These are phyloP conservation scores for Trametes polyzona DNA, from an alignment of 1,284 basidiomycete species.

Conservation along the genomic window DNA sequence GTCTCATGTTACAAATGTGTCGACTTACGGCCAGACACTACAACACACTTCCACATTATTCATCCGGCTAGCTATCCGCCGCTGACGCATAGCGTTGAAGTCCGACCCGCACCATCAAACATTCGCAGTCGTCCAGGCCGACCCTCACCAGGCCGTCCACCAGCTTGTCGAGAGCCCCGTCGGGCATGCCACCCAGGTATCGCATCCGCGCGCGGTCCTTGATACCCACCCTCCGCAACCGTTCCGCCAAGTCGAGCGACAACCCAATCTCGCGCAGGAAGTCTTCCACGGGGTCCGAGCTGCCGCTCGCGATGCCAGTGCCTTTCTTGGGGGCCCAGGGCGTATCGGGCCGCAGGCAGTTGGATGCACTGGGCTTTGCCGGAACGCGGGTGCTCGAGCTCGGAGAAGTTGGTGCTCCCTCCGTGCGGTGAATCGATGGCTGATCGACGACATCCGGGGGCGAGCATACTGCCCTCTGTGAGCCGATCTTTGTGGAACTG, in stretches of 20 bases:
- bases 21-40: too few species aligned
- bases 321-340: too few species aligned
- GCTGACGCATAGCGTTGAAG: slow-evolving; percentile 7
- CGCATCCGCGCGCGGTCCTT: slow-evolving; percentile 12
- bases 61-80: too few species aligned
- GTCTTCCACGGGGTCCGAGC: background rate
- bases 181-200: slow-evolving; percentile 4
- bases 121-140: slow-evolving; percentile 3
- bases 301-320: background rate
- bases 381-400: too few species aligned
- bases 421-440: too few species aligned
- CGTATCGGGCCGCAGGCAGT: background rate
- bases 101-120: slow-evolving; percentile 7
- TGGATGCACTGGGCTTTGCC: too few species aligned
- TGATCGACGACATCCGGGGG: too few species aligned
- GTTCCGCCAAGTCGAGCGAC: background rate
- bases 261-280: slow-evolving; percentile 9
- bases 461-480: too few species aligned
- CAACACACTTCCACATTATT: too few species aligned
- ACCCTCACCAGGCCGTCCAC: background rate
- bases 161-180: slow-evolving; percentile 4
- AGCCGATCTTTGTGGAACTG: too few species aligned
- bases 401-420: too few species aligned
- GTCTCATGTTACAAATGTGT: too few species aligned
- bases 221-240: slow-evolving; percentile 9